phyloP scores from a whole-genome alignment of 2,329 filamentous ascomycete genomes.

The Nothomitra cinnamomea region DNA sequence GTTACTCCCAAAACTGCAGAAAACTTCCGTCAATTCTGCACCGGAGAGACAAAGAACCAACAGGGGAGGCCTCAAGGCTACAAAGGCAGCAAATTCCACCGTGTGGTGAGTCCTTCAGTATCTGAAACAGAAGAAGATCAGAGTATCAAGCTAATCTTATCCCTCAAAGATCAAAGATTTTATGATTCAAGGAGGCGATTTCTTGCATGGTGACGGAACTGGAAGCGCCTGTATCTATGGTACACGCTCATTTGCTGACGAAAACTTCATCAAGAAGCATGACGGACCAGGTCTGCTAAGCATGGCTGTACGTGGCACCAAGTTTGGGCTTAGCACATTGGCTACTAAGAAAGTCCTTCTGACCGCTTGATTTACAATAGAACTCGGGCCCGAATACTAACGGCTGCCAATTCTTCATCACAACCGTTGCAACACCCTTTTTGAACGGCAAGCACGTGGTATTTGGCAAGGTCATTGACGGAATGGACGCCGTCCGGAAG shows the following conservation, averaged over 20 bases:
- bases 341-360: background rate
- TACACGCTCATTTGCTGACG: slow-evolving; percentile 67
- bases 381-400: slow-evolving; percentile 88
- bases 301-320: slow-evolving; percentile 61
- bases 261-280: slow-evolving; percentile 73
- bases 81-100: slow-evolving; percentile 87
- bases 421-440: slow-evolving; percentile 70
- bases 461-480: slow-evolving; percentile 78
- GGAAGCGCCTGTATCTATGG: slow-evolving; percentile 82
- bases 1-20: slow-evolving; percentile 77
- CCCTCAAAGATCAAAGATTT: slow-evolving; percentile 69
- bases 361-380: slow-evolving; percentile 24
- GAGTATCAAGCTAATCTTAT: background rate
- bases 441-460: slow-evolving; percentile 90
- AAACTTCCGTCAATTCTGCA: slow-evolving; percentile 96
- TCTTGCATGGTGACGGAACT: slow-evolving; percentile 82
- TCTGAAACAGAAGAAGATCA: too few relatives aligned
- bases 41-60: slow-evolving; percentile 70
- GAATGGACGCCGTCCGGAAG: slow-evolving; percentile 81
- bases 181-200: slow-evolving; percentile 96
- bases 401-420: slow-evolving; percentile 96
- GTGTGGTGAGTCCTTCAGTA: slow-evolving; percentile 48
- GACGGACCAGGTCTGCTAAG: slow-evolving; percentile 65
- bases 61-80: slow-evolving; percentile 74
- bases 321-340: background rate